A percentile compares a stretch with the other conserved stretches of the same genome.
phyloP scores from a whole-genome alignment of 2,329 filamentous ascomycete genomes.

The Whalleya microplaca region DNA sequence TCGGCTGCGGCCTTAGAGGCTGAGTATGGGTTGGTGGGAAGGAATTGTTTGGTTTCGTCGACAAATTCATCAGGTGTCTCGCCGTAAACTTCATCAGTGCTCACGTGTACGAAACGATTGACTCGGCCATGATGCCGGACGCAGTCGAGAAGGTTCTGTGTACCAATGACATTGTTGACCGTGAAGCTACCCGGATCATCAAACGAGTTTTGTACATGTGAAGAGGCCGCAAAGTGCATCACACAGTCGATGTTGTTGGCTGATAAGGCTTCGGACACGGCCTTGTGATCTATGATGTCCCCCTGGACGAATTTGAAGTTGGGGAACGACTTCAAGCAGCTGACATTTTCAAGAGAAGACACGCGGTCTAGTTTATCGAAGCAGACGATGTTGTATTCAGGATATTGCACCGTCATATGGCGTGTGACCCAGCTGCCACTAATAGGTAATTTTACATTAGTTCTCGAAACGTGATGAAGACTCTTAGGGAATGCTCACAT shows the following conservation, averaged over 20 bases:
- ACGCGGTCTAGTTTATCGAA: conserved; percentile 3
- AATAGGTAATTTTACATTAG: background rate
- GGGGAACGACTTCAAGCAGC: background rate
- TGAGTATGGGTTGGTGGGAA: conserved; percentile 1
- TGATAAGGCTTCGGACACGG: background rate
- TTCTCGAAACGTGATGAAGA: background rate
- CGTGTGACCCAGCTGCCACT: conserved; percentile 2
- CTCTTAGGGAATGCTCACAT: background rate
- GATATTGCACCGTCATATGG: background rate
- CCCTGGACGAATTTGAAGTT: conserved; percentile 3
- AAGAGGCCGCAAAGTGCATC: conserved; percentile 3
- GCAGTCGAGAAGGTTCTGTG: conserved; percentile 1
- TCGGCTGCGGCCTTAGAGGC: background rate
- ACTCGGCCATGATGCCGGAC: background rate
- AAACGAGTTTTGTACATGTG: conserved; percentile 2
- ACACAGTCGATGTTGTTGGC: conserved; percentile 2
- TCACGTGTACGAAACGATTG: background rate
- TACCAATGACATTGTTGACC: conserved; percentile 1
- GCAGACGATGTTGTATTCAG: conserved; percentile 3
- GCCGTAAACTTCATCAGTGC: conserved; percentile 2
- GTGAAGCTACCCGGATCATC: background rate
- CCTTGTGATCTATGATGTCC: background rate
- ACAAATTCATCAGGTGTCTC: background rate
- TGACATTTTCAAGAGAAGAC: background rate
- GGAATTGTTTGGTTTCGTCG: conserved; percentile 3